phyloP scores from a whole-genome alignment of 805 yeast genomes.

The Wickerhamiella alocasiicola region DNA sequence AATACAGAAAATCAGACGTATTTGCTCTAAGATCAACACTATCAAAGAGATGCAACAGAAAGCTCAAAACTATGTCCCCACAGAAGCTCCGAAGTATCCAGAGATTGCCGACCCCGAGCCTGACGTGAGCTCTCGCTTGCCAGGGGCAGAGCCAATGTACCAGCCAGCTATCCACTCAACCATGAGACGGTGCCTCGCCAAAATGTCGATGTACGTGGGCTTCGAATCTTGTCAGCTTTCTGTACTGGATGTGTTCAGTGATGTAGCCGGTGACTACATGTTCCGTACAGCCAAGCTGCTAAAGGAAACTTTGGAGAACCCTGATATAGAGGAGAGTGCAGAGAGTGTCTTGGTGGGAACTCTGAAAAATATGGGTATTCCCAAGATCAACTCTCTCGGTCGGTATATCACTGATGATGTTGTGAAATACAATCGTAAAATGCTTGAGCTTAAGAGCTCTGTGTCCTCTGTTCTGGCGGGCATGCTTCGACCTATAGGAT shows the following conservation, averaged over 20 bases:
- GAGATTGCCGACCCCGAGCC: constrained; percentile 53
- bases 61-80: constrained; percentile 6
- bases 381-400: constrained; percentile 52
- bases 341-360: constrained; percentile 39
- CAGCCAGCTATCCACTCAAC: constrained; percentile 53
- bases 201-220: constrained; percentile 81
- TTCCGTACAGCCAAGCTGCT: constrained; percentile 60
- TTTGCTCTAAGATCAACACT: constrained; percentile 77
- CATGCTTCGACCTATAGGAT: constrained; percentile 60
- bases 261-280: constrained; percentile 70
- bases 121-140: constrained; percentile 69
- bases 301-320: constrained; percentile 57
- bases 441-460: constrained; percentile 54
- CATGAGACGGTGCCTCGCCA: constrained; percentile 57
- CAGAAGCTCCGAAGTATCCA: constrained; percentile 12
- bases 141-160: constrained; percentile 50
- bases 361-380: constrained; percentile 75
- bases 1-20: constrained; percentile 78
- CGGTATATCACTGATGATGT: constrained; percentile 63
- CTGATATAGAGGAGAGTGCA: constrained; percentile 16
- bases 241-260: constrained; percentile 70
- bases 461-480: constrained; percentile 64
- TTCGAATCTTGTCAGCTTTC: constrained; percentile 70
- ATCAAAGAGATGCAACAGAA: constrained; percentile 83
- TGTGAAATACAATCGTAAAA: constrained; percentile 51